phyloP scores from a whole-genome alignment of 441 rosid genomes.

The Raphanus hybrid region DNA sequence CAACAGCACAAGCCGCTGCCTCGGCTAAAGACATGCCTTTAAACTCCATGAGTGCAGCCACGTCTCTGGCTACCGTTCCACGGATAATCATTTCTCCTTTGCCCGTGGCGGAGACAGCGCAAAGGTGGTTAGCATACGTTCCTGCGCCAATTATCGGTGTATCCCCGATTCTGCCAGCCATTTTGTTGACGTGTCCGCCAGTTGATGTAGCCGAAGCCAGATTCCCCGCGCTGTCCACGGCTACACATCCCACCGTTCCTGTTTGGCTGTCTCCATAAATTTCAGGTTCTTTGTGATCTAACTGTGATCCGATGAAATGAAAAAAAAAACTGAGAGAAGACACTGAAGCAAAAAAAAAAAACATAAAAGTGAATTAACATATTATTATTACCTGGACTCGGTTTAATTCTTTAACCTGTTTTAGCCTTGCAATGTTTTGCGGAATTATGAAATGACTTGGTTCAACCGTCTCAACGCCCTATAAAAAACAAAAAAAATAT shows the following conservation, averaged over 20 bases:
- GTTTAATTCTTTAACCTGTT: slow-evolving; percentile 77
- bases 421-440: slow-evolving; percentile 72
- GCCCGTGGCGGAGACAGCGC: slow-evolving; percentile 93
- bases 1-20: slow-evolving; percentile 70
- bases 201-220: slow-evolving; percentile 93
- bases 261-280: slow-evolving; percentile 57
- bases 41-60: slow-evolving; percentile 92
- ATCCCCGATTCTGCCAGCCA: slow-evolving; percentile 97
- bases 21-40: slow-evolving; percentile 79
- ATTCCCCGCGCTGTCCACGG: slow-evolving; percentile 77
- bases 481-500: background rate
- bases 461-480: slow-evolving; percentile 81
- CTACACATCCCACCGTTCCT: slow-evolving; percentile 96
- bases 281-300: slow-evolving; percentile 51
- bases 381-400: slow-evolving; percentile 63
- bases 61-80: slow-evolving; percentile 85
- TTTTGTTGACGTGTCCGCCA: slow-evolving; percentile 89
- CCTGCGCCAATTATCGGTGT: slow-evolving; percentile 91
- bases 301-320: slow-evolving; percentile 44
- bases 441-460: slow-evolving; percentile 74
- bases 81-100: slow-evolving; percentile 83
- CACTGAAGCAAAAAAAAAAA: too few species aligned
- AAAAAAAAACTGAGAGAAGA: too few species aligned
- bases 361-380: too few species aligned
- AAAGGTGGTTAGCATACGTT: slow-evolving; percentile 81